Conservation (phyloP, 164 flowering plant species). For the Vitis rupestris region DNA sequence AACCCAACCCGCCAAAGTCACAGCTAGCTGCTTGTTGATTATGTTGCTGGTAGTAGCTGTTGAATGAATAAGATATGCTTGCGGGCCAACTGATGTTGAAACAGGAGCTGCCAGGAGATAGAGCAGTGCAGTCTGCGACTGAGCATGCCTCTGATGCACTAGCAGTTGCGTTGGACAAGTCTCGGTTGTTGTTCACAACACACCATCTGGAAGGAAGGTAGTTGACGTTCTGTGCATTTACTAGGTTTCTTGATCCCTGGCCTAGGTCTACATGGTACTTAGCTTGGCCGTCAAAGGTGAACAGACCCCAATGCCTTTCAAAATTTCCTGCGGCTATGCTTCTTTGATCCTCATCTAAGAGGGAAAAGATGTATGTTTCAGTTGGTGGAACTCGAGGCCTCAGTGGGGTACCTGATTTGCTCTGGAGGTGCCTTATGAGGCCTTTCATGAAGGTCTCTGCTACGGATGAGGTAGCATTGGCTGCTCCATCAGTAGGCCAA, state of each 20-base stretch:
- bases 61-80: conserved; percentile 84
- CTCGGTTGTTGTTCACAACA: conserved; percentile 73
- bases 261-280: conserved; percentile 67
- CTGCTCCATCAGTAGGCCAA: conserved; percentile 95
- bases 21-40: conserved; percentile 76
- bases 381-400: conserved; percentile 53
- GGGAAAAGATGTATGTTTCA: conserved; percentile 62
- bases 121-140: conserved; percentile 65
- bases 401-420: conserved; percentile 67
- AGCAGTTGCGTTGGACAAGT: conserved; percentile 58
- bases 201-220: conserved; percentile 87
- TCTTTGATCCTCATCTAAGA: conserved; percentile 78
- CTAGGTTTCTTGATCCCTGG: conserved; percentile 44
- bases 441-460: conserved; percentile 74
- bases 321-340: conserved; percentile 53
- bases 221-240: conserved; percentile 66
- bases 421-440: conserved; percentile 51
- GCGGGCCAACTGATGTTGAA: conserved; percentile 76
- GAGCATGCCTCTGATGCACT: conserved; percentile 56
- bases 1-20: conserved; percentile 79
- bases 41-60: conserved; percentile 81
- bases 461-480: conserved; percentile 54
- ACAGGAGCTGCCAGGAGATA: conserved; percentile 88
- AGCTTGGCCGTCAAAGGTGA: conserved; percentile 93
- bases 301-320: conserved; percentile 88